Evolutionary conservation across 257 asterid genomes (phyloP), one percentile per base, ranked within the genome.

Genomic region (Cordia subcordata): DNA sequence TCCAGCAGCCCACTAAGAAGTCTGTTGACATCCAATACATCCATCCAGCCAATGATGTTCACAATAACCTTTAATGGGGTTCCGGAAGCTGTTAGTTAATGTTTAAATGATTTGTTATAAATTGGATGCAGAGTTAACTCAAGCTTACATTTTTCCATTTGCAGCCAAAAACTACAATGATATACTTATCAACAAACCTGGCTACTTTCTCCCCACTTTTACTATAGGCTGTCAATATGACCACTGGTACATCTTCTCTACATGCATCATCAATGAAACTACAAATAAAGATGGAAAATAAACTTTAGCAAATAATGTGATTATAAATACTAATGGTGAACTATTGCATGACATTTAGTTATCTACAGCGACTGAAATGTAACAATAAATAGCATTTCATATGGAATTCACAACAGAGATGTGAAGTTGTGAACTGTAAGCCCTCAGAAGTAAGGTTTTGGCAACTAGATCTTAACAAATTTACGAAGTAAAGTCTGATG

Each of bases 241-340:
- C 77, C 58, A 88, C 88, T 3, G 87, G 89, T 15, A 88, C 71
- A 42, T 79, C 89, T 70, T 78, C 86, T 62, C 76, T 66, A 66
- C 39, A 75, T 49, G 99, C 93, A 59, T 81, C 81, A 62, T 82
- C 93, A 58, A 92, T 75, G 77, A 88, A 88, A 63, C 99, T 92
- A 81, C 65, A 68, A 60, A 44, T 18, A 38, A 20, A 53, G 73
- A 62, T 23, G 59, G n/a, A 37, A n/a, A 17, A 47, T n/a, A 45
- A 50, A 53, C 11, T 20, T 37, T 19, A 57, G 47, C 23, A 21
- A 63, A 42, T 38, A 1, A 52, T 21, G 15, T 1, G n/a, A 55
- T 15, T 16, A 32, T 13, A 5, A 1, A 40, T 5, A 51, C n/a
- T 15, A 19, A 5, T 6, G 6, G 6, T 27, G 35, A 27, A 27